A percentile compares a stretch with the other conserved stretches of the same genome.
Conservation (phyloP, 1,139 yeast species). For the Geotrichum carabidarum region DNA sequence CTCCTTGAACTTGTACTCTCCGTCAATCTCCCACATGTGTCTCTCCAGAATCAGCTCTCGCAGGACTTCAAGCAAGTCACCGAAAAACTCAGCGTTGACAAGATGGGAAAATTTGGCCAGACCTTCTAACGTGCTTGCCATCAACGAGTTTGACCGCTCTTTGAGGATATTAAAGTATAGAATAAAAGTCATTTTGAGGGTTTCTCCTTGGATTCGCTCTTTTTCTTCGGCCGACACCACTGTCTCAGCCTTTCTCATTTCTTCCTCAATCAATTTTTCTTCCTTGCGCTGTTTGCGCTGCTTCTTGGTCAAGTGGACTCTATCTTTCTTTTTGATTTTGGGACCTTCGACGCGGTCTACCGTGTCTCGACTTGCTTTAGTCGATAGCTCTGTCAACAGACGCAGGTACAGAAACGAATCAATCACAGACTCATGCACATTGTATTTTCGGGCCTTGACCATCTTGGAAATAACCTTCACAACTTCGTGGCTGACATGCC, state of each 20-base stretch:
- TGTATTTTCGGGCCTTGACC: constrained; percentile 65
- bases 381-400: constrained; percentile 63
- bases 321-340: constrained; percentile 72
- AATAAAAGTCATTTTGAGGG: constrained; percentile 64
- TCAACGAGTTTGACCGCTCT: constrained; percentile 56
- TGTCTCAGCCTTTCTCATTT: constrained; percentile 79
- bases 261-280: constrained; percentile 79
- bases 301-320: constrained; percentile 83
- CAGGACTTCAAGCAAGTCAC: constrained; percentile 84
- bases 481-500: constrained; percentile 73
- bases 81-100: constrained; percentile 86
- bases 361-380: constrained; percentile 55
- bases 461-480: constrained; percentile 64
- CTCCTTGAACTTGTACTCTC: constrained; percentile 38
- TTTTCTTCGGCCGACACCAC: constrained; percentile 83
- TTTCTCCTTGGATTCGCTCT: constrained; percentile 78
- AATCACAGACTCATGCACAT: constrained; percentile 78
- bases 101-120: constrained; percentile 83
- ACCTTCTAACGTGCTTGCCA: constrained; percentile 89
- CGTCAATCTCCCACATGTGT: constrained; percentile 37
- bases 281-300: constrained; percentile 85
- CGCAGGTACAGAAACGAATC: constrained; percentile 69
- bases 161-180: constrained; percentile 74
- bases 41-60: constrained; percentile 64
- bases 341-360: constrained; percentile 44